Base-by-base conservation (phyloP, 805 yeast species). In the Hanseniaspora occidentalis region DNA sequence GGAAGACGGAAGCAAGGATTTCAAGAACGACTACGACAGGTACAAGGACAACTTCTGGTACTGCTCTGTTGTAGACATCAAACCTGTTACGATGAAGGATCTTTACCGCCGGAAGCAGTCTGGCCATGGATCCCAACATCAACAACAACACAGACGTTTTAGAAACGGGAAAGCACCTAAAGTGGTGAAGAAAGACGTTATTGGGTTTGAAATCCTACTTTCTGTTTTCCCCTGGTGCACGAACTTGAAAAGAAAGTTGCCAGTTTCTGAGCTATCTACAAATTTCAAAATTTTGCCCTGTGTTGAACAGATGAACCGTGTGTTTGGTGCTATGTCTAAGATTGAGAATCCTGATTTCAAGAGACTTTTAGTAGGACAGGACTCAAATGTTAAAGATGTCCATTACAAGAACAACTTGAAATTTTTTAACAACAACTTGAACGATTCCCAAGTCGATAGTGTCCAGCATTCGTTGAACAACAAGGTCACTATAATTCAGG, bases 251-350 rank as follows among this genome's bases (percentile, higher is more conserved):
- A 55, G 57, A 35, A 65, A 66, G 3, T 60, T 76, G 44, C 82
- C 82, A 1, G 58, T 52, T 8, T 50, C 33, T 2, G 44, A 44
- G 8, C 55, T 66, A 2, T 62, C 66, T 4, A 62, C 65, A 38
- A 45, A 51, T 13, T 50, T 64, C 26, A 61, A 64, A 25, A 51
- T 80, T 10, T 50, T 79, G 37, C 84, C 85, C 1, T 75, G 77
- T 17, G 73, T 80, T 7, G 72, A 74, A 4, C 79, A 80, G 2
- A 71, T 76, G 5, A 69, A 74, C 34, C 62, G 86, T 55, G 76
- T 77, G 5, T 62, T 79, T 52, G 69, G 71, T 47, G 80, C 85
- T 1, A 80, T 79, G 84, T 65, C 73, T 2, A 65, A 73, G 36
- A 64, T 79, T 26, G 66, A 66, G 35, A 75, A 75, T 52, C 57